Evolutionary conservation across 805 yeast species (phyloP), one percentile per base, ranked within the genome.

Genomic region (Metschnikowia kunwiensis): DNA sequence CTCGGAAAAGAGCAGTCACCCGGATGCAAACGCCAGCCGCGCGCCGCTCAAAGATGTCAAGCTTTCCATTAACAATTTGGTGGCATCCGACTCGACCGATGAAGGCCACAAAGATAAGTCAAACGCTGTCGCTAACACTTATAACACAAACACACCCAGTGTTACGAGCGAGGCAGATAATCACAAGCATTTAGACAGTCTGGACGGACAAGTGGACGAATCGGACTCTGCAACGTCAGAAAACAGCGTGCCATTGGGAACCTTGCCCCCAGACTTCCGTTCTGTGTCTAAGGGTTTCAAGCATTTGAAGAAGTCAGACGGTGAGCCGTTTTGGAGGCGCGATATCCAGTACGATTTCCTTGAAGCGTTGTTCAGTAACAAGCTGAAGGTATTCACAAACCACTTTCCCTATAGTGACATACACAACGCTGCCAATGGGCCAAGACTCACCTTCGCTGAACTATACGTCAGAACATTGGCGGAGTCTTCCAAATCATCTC

Each of bases 331-430:
- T 40, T 85, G 93, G 83, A 71, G 97, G 32, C 73, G 65, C 37
- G 97, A 91, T 51, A 82, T 91, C 38, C 96, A 88, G 58, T 84
- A 80, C 58, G 88, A 82, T 47, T 86, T 89, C 47, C 63, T 91
- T 36, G 64, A 70, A 31, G 65, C 68, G 18, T 60, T 91, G 7
- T 83, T 91, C 51, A 69, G 73, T 50, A 82, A 87, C 54, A 66
- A 72, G 19, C 62, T 72, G 27, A 61, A 72, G 24, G 86, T 84
- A 2, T 91, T 91, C 61, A 77, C 81, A 10, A 82, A 82, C 50
- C 72, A 76, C 5, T 80, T 68, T 51, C 68, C 72, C 5, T 61
- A 60, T 23, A 62, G 72, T 21, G 68, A 63, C 24, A 58, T 63
- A 7, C 53, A 59, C 15, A 54, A 53, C 36, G 70, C 60, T 15